phyloP scores from a whole-genome alignment of 257 asterid genomes.

The Orobanche coerulescens region DNA sequence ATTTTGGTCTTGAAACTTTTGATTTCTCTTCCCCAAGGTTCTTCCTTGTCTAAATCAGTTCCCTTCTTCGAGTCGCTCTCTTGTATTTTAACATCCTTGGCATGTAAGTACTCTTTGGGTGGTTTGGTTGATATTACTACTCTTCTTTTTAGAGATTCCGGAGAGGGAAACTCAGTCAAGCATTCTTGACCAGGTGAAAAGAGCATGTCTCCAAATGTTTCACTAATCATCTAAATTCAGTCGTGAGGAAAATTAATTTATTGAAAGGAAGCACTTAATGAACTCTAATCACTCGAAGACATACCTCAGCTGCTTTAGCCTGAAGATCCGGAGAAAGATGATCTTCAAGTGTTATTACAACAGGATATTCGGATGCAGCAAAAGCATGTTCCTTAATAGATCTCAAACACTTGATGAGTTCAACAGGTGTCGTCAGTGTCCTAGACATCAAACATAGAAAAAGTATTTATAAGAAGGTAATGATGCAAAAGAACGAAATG shows the following conservation, averaged over 20 bases:
- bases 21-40: slow-evolving; percentile 28
- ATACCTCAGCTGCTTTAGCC: slow-evolving; percentile 37
- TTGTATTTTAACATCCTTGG: slow-evolving; percentile 20
- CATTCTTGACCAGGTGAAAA: slow-evolving; percentile 30
- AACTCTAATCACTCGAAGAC: not conserved
- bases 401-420: slow-evolving; percentile 31
- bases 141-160: slow-evolving; percentile 29
- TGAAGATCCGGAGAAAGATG: slow-evolving; percentile 36
- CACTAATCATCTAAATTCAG: slow-evolving; percentile 33
- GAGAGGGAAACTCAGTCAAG: slow-evolving; percentile 35
- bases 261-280: not conserved
- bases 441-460: slow-evolving; percentile 15
- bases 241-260: not conserved
- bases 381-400: slow-evolving; percentile 40
- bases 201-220: slow-evolving; percentile 38
- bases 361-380: slow-evolving; percentile 35
- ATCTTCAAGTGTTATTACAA: slow-evolving; percentile 40
- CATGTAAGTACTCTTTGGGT: slow-evolving; percentile 33
- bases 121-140: slow-evolving; percentile 40
- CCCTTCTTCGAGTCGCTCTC: slow-evolving; percentile 21
- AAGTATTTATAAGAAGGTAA: not conserved
- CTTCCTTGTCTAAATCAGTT: slow-evolving; percentile 12
- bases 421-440: slow-evolving; percentile 34
- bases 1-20: slow-evolving; percentile 15
- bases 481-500: not conserved